Percentiles rank a stretch among this genome's conserved stretches.
These are phyloP conservation scores for sweet orange (Citrus sinensis) DNA, from an alignment of 345 rosid genomes.

Conservation along the genomic window DNA sequence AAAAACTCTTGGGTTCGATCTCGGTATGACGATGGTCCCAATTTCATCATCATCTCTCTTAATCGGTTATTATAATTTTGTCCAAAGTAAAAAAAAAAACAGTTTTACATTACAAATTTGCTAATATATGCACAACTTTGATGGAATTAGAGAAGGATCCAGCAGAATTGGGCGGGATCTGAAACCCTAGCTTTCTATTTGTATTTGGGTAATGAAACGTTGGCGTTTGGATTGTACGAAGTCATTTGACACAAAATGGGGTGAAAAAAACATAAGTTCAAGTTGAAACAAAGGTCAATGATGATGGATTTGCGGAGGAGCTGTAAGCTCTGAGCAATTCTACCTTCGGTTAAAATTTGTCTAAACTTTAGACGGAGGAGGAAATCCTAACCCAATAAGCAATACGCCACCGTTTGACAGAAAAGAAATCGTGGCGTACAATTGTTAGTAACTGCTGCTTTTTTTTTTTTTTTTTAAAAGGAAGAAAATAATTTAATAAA, in stretches of 20 bases:
- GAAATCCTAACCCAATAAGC: not conserved
- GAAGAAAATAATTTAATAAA: not conserved
- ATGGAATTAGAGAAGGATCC: not conserved
- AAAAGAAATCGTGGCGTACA: not conserved
- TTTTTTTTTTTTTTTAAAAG: not conserved
- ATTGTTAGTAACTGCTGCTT: not conserved
- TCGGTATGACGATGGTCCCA: constrained; percentile 55
- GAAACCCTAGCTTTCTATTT: constrained; percentile 3
- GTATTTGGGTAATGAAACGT: not conserved
- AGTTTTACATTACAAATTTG: not conserved
- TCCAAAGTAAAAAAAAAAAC: not conserved
- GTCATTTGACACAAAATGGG: not conserved
- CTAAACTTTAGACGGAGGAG: not conserved
- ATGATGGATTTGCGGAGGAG: not conserved
- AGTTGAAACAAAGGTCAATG: not conserved
- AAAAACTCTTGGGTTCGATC: constrained; percentile 73
- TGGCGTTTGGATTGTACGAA: not conserved
- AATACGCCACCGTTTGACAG: not conserved
- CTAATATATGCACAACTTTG: not conserved
- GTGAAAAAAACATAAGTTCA: not conserved
- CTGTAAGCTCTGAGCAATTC: not conserved
- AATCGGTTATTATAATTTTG: not conserved
- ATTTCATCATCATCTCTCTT: constrained; percentile 29
- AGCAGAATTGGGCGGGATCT: not conserved
- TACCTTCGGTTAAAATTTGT: not conserved